These are phyloP conservation scores for Fulvia fulva DNA, from an alignment of 2,329 filamentous ascomycete genomes.

Conservation along the genomic window DNA sequence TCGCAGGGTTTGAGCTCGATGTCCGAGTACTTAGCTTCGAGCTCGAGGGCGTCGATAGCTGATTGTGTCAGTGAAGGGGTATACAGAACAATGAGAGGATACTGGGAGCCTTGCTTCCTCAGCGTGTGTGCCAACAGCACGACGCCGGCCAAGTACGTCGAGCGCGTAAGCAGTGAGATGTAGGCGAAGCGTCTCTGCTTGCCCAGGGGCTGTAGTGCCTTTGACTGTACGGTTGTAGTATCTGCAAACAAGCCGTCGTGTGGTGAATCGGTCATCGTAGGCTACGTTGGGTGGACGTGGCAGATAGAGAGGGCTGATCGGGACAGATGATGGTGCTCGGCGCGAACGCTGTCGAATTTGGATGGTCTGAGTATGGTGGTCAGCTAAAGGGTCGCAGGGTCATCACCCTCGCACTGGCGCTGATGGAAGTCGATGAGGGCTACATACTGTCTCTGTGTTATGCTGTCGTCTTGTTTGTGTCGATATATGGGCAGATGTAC, in stretches of 20 bases:
- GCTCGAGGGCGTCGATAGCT: constrained; percentile 39
- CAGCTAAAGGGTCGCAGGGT: neutral
- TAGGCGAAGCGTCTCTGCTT: constrained; percentile 35
- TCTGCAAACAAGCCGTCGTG: neutral
- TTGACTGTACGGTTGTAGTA: neutral
- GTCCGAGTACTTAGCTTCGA: constrained; percentile 40
- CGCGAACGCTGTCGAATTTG: neutral
- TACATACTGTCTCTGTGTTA: neutral
- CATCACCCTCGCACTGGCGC: neutral
- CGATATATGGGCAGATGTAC: neutral
- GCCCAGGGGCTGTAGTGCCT: neutral
- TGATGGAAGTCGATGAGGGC: neutral
- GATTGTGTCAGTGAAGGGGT: constrained; percentile 41
- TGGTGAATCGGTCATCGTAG: neutral
- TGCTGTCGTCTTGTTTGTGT: neutral
- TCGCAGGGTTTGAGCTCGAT: constrained; percentile 40
- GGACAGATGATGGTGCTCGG: neutral
- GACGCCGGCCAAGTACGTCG: constrained; percentile 50
- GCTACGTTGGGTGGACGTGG: neutral
- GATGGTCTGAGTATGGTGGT: neutral
- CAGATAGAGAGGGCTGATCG: neutral
- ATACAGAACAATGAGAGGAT: constrained; percentile 49
- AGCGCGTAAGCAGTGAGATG: constrained; percentile 48
- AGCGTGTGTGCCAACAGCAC: constrained; percentile 49
- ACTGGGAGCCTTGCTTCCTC: constrained; percentile 39